phyloP scores from a whole-genome alignment of 768 basidiomycete species.

The Lentinula sp. region DNA sequence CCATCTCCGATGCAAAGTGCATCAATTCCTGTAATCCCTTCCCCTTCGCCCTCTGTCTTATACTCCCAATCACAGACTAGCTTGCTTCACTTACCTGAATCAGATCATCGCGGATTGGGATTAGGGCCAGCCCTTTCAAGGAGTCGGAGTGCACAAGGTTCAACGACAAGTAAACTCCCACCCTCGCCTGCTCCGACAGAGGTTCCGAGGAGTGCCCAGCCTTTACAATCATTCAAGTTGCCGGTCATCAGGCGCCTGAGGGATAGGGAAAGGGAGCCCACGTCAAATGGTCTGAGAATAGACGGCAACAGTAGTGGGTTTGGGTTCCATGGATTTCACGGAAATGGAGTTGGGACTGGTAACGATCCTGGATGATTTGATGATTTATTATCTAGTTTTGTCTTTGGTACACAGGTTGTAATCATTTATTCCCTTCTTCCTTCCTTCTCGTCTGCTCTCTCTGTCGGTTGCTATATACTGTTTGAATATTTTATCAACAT shows the following conservation, averaged over 20 bases:
- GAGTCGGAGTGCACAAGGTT: constrained; percentile 48
- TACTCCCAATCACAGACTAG: constrained; percentile 11
- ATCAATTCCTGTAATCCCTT: constrained; percentile 10
- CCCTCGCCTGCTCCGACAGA: constrained; percentile 26
- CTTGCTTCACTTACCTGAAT: constrained; percentile 22
- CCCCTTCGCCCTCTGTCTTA: not conserved
- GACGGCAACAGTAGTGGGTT: not conserved
- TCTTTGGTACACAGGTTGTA: constrained; percentile 1
- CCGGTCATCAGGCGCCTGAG: constrained; percentile 14
- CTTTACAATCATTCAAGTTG: constrained; percentile 41
- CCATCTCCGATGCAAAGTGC: constrained; percentile 47
- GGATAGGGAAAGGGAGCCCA: constrained; percentile 1
- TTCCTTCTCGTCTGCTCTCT: not conserved
- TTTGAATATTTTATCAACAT: not conserved
- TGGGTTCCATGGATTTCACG: not conserved
- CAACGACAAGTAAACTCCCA: constrained; percentile 31
- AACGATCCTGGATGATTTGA: constrained; percentile 12
- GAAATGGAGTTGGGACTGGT: not conserved
- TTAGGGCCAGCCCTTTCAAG: constrained; percentile 53
- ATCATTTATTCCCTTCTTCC: not conserved
- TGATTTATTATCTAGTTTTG: not conserved
- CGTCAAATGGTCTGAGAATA: not conserved
- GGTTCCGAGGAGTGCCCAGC: constrained; percentile 48
- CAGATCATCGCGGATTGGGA: constrained; percentile 30
- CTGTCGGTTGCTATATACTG: constrained; percentile 3